phyloP scores from a whole-genome alignment of 2,329 filamentous ascomycete species.

The Harringtonia lauricola region DNA sequence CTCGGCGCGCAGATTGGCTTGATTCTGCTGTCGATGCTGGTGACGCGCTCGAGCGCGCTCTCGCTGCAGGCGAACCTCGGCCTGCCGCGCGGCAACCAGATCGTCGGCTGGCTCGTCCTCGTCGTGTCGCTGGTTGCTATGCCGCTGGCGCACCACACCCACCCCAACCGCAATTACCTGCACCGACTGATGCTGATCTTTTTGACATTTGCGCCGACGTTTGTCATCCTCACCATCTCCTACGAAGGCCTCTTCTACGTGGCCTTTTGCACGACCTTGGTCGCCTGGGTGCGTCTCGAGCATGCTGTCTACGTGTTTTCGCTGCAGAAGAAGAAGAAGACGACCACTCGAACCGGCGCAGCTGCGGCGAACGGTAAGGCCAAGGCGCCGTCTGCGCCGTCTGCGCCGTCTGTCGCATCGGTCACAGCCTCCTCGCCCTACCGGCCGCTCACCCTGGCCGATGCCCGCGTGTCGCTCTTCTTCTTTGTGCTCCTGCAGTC shows the following conservation, averaged over 20 bases:
- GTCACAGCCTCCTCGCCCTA: slow-evolving; percentile 16
- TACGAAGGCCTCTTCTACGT: slow-evolving; percentile 97
- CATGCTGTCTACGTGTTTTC: slow-evolving; percentile 54
- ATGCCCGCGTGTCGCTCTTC: slow-evolving; percentile 81
- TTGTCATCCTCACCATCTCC: slow-evolving; percentile 92
- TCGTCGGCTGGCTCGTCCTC: slow-evolving; percentile 73
- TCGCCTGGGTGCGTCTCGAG: slow-evolving; percentile 89
- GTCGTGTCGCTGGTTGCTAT: slow-evolving; percentile 57
- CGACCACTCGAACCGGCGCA: not conserved
- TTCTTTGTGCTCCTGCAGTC: slow-evolving; percentile 93
- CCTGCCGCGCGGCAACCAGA: slow-evolving; percentile 76
- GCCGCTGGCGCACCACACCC: slow-evolving; percentile 69
- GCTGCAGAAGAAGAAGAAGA: slow-evolving; percentile 9
- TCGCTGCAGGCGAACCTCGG: slow-evolving; percentile 79
- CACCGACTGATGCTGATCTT: slow-evolving; percentile 84
- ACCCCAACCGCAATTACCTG: slow-evolving; percentile 78
- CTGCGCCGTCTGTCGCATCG: not conserved
- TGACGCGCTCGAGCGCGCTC: slow-evolving; percentile 76
- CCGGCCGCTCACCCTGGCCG: slow-evolving; percentile 67
- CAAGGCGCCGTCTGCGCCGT: not conserved
- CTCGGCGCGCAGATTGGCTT: slow-evolving; percentile 68
- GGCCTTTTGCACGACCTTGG: slow-evolving; percentile 68
- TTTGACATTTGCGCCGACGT: slow-evolving; percentile 82
- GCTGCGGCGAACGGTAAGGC: not conserved
- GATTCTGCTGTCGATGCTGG: slow-evolving; percentile 67